Evolutionary conservation across 805 yeast genomes (phyloP).

Genomic region (Yarrowia sp.): DNA sequence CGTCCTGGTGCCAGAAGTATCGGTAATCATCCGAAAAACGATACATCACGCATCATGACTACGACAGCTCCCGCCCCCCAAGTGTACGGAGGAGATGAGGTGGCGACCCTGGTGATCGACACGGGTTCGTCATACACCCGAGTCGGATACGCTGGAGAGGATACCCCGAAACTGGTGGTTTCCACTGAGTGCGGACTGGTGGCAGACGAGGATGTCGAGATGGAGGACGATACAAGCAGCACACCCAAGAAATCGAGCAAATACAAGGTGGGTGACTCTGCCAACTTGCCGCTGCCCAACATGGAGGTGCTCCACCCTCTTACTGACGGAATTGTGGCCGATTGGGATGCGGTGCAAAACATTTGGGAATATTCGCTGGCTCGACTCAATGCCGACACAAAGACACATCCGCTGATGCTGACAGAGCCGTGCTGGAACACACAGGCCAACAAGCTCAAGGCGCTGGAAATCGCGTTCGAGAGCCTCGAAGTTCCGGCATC

Average conservation of each 20-base stretch:
- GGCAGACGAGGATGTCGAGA: constrained; percentile 25
- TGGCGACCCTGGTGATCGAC: constrained; percentile 83
- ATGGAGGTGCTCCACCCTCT: constrained; percentile 30
- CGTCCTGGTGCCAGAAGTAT: too few relatives aligned
- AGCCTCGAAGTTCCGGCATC: constrained; percentile 71
- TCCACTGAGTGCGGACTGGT: constrained; percentile 43
- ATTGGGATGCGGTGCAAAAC: constrained; percentile 82
- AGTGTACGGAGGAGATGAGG: constrained; percentile 54
- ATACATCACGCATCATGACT: constrained; percentile 25
- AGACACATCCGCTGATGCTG: constrained; percentile 70
- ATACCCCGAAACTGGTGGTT: constrained; percentile 67
- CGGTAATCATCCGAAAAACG: too few relatives aligned
- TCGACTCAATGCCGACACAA: constrained; percentile 49
- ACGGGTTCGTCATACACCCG: constrained; percentile 83
- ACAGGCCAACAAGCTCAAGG: constrained; percentile 58
- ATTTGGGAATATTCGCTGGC: constrained; percentile 66
- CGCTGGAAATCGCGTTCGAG: constrained; percentile 71
- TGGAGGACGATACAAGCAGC: constrained; percentile 15
- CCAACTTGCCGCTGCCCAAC: constrained; percentile 29
- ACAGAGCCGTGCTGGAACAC: constrained; percentile 90
- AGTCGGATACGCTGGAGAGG: constrained; percentile 90
- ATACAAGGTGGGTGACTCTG: constrained; percentile 29
- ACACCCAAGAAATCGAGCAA: constrained; percentile 12
- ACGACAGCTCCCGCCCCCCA: constrained; percentile 28
- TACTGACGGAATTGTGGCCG: constrained; percentile 40